These are phyloP conservation scores for Berberis thunbergii DNA, from an alignment of 164 flowering plant species.

Conservation along the genomic window DNA sequence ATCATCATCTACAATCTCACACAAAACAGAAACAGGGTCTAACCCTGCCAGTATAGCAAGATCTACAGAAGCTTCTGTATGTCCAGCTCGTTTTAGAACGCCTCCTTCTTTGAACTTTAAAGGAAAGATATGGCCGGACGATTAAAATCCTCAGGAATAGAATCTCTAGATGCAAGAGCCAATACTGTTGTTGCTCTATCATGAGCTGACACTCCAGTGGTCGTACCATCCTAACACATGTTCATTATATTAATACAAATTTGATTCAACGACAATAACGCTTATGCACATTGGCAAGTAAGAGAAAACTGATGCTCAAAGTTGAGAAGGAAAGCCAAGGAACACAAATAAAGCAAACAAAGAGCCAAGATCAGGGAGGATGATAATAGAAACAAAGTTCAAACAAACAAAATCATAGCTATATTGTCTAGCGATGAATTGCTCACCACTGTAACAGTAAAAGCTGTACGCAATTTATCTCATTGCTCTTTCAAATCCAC, in stretches of 20 bases:
- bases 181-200: constrained; percentile 76
- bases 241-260: background rate
- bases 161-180: constrained; percentile 71
- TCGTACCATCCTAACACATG: constrained; percentile 74
- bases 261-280: background rate
- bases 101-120: constrained; percentile 92
- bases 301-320: background rate
- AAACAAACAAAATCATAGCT: background rate
- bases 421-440: background rate
- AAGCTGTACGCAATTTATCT: constrained; percentile 82
- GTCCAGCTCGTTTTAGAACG: constrained; percentile 93
- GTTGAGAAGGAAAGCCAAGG: background rate
- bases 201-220: constrained; percentile 92
- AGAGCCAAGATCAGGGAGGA: background rate
- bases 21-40: constrained; percentile 69
- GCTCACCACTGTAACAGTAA: constrained; percentile 90
- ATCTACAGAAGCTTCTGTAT: constrained; percentile 95
- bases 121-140: constrained; percentile 94
- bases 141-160: constrained; percentile 83
- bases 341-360: background rate
- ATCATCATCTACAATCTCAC: constrained; percentile 95
- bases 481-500: constrained; percentile 34
- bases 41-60: constrained; percentile 79
- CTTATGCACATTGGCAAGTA: background rate
- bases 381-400: background rate